phyloP scores from a whole-genome alignment of 2,329 filamentous ascomycete species.

The Daldinia eschscholtzii region DNA sequence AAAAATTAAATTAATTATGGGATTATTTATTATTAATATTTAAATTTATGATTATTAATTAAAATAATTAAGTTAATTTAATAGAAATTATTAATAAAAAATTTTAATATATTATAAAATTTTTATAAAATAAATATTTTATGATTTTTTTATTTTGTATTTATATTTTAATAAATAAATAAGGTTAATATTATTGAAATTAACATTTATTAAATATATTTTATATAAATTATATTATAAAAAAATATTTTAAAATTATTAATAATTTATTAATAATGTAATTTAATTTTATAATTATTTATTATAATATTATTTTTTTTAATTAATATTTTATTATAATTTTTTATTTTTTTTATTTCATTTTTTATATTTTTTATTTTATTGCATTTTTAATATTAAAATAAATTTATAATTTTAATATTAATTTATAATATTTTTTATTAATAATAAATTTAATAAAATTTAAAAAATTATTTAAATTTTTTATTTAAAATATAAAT shows the following conservation, averaged over 20 bases:
- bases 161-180: no score
- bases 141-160: no score
- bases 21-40: not conserved
- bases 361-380: not conserved
- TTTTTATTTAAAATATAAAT: not conserved
- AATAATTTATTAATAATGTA: not conserved
- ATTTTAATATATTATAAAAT: not conserved
- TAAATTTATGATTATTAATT: not conserved
- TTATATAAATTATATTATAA: not conserved
- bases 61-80: not conserved
- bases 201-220: not conserved
- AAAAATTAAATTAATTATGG: not conserved
- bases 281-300: not conserved
- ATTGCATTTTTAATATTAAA: not conserved
- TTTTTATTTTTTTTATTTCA: not conserved
- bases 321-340: not conserved
- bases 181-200: not conserved
- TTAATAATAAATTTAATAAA: not conserved
- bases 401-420: not conserved
- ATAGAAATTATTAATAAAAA: not conserved
- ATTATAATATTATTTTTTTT: not conserved
- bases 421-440: not conserved
- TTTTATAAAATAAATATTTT: no score
- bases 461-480: not conserved
- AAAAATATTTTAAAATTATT: not conserved